Base-by-base conservation (phyloP, 352 stramenopile species). In the Thalassiosira hispida region DNA sequence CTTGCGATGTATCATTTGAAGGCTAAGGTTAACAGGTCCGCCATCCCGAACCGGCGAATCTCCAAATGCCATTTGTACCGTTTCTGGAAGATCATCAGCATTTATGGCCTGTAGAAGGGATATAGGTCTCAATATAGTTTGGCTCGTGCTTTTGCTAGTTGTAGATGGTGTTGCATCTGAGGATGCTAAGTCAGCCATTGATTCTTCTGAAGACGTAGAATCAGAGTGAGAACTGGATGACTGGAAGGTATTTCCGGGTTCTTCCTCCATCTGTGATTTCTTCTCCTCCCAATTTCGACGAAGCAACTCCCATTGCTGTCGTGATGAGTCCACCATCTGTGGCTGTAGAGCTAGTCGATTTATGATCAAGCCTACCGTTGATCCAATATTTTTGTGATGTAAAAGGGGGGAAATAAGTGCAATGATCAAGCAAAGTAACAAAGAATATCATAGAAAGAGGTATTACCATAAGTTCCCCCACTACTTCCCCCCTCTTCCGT, bases 1-100 rank as follows among this genome's bases (percentile, higher is more conserved):
- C 27, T 70, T 79, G 52, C 89, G 73, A 71, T 81, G 77, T 5
- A 92, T 69, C 84, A 93, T 91, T 81, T 93, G 88, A 7, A 93
- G 16, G 20, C 72, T 77, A 25, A 89, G 61, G 52, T 92, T 88
- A 0, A 93, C 88, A 8, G 88, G 88, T 42, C 88, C 88, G 18
- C 85, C 88, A 18, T 93, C 82, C 67, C 82, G 51, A 0, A 92
- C 64, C 3, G 75, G 38, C 33, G 44, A 64, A 47, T 87, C 66
- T 23, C 85, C 84, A 86, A 93, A 91, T 7, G 84, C 70, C 25
- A 69, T 38, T 23, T 68, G 44, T 20, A 93, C 60, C 42, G 63
- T 57, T 23, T 81, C 59, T 38, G 88, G 86, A 25, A 91, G 38
- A 66, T 73, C 38, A 60, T 79, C 67, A n/a, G 73, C 35, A 23